Conservation (phyloP, 148 eudicot species). For the Selenicereus undatus region DNA sequence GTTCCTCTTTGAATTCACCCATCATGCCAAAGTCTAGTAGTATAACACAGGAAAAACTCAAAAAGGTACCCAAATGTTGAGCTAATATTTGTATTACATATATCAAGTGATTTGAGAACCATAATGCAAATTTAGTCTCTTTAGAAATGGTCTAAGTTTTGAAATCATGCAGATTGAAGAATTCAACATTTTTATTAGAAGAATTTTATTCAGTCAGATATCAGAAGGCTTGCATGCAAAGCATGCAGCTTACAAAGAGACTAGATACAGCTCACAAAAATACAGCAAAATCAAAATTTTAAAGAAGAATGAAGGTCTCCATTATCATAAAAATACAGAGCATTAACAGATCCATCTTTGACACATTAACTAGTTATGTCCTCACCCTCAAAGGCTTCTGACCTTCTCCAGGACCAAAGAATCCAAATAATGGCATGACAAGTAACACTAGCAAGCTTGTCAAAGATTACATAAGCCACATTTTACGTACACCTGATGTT, state of each 20-base stretch:
- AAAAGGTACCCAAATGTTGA: not conserved
- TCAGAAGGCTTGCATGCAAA: not conserved
- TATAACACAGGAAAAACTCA: not conserved
- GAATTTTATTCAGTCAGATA: not conserved
- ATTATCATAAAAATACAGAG: no score
- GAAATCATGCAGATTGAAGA: not conserved
- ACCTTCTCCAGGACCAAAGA: no score
- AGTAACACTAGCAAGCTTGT: no score
- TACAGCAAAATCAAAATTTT: not conserved
- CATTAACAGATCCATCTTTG: no score
- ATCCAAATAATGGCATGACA: no score
- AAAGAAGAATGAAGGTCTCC: no score
- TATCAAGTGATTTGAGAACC: not conserved
- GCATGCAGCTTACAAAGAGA: not conserved
- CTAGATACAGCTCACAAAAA: not conserved
- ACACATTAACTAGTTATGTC: no score
- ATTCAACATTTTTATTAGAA: no score
- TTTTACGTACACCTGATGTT: no score
- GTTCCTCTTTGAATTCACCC: slow-evolving; percentile 91
- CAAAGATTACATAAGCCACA: no score
- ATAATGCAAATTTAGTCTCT: not conserved
- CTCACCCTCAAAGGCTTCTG: no score
- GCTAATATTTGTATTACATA: not conserved
- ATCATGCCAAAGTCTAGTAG: slow-evolving; percentile 91
- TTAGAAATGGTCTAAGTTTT: not conserved